Conservation (phyloP, 352 stramenopile species). For the Phytophthora sp. region DNA sequence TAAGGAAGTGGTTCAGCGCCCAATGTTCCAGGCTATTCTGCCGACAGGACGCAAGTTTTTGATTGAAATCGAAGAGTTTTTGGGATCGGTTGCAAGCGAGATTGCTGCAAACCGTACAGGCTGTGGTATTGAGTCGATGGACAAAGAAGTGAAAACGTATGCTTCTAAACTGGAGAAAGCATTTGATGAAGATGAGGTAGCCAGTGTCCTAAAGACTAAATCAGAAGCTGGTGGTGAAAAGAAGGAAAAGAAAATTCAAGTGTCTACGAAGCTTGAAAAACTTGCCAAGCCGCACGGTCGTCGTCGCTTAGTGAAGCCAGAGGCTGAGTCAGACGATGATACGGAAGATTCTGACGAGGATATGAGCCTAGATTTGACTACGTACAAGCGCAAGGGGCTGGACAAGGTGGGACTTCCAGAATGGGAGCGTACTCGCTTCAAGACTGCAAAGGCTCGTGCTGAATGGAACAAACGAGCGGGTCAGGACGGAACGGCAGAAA, state of each 20-base stretch:
- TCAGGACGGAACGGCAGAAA: slow-evolving; percentile 55
- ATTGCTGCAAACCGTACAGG: slow-evolving; percentile 59
- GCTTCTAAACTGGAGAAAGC: slow-evolving; percentile 66
- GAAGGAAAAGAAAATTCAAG: slow-evolving; percentile 62
- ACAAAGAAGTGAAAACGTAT: slow-evolving; percentile 69
- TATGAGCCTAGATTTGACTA: slow-evolving; percentile 47
- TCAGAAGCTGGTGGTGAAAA: slow-evolving; percentile 24
- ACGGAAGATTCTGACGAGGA: slow-evolving; percentile 61
- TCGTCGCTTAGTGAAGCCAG: slow-evolving; percentile 60
- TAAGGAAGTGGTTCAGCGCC: slow-evolving; percentile 84
- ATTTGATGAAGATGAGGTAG: slow-evolving; percentile 62
- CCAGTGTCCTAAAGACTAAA: slow-evolving; percentile 24
- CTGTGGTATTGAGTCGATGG: slow-evolving; percentile 71
- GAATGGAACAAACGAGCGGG: slow-evolving; percentile 66
- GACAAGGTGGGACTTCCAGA: slow-evolving; percentile 61
- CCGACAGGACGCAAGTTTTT: slow-evolving; percentile 91
- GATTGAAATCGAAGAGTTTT: slow-evolving; percentile 89
- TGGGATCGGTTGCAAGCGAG: slow-evolving; percentile 66
- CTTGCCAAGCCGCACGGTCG: slow-evolving; percentile 48
- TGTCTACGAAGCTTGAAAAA: slow-evolving; percentile 71
- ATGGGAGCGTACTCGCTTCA: slow-evolving; percentile 69
- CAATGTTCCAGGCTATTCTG: slow-evolving; percentile 84
- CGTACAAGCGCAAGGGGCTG: slow-evolving; percentile 73
- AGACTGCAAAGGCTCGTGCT: slow-evolving; percentile 45
- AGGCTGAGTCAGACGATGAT: slow-evolving; percentile 45